Conservation (phyloP, 352 stramenopile genomes). For the Phytophthora sp. region DNA sequence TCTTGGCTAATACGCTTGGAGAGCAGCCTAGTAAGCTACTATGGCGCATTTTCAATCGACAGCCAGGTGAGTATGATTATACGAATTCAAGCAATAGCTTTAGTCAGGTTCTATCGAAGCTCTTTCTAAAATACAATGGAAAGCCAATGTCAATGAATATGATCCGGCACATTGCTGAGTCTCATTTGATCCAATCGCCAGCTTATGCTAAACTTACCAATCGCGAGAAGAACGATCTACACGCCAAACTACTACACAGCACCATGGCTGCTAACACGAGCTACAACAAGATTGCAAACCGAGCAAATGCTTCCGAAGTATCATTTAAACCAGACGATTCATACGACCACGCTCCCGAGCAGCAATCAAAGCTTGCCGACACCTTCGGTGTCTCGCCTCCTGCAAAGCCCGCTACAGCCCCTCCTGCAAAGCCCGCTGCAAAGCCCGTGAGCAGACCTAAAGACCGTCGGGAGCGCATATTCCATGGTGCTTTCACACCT, state of each 20-base stretch:
- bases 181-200: constrained; percentile 1
- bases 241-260: background rate
- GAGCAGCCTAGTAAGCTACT: background rate
- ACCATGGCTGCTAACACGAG: background rate
- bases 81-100: background rate
- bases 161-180: background rate
- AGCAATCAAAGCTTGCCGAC: background rate
- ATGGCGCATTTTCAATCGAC: background rate
- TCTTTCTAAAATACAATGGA: constrained; percentile 4
- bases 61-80: constrained; percentile 4
- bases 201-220: background rate
- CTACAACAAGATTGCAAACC: constrained; percentile 3
- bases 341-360: background rate
- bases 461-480: constrained; percentile 4
- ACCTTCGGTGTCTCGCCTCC: background rate
- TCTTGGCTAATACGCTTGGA: background rate
- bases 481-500: constrained; percentile 1
- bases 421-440: too few relatives aligned
- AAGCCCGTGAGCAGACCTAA: background rate
- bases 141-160: constrained; percentile 7
- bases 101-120: constrained; percentile 2
- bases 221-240: background rate
- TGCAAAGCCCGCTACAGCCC: background rate
- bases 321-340: background rate
- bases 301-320: background rate